Percentiles rank a stretch among this genome's conserved stretches.
These are phyloP conservation scores for Mayamaea pseudoterrestris DNA, from an alignment of 108 stramenopile species.

Conservation along the genomic window DNA sequence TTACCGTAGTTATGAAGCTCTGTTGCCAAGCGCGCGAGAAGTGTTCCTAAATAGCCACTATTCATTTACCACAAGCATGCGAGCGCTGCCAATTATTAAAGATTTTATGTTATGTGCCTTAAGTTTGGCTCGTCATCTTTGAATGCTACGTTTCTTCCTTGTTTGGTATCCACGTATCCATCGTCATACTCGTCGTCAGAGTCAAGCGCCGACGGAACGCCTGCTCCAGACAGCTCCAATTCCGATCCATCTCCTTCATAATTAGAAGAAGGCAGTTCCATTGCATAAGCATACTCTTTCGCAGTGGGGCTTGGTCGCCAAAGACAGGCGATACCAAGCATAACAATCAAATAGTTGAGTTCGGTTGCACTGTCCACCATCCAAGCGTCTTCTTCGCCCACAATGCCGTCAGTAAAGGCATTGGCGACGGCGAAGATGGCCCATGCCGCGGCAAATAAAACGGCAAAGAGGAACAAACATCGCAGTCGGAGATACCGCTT, in stretches of 20 bases:
- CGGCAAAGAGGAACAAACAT: slow-evolving; percentile 57
- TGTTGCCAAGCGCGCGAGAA: too few species aligned
- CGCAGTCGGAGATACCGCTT: slow-evolving; percentile 66
- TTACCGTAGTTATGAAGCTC: too few species aligned
- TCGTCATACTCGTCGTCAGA: slow-evolving; percentile 20
- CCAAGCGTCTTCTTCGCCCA: slow-evolving; percentile 52
- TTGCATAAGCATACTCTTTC: slow-evolving; percentile 78
- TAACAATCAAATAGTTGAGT: slow-evolving; percentile 65
- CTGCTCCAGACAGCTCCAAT: slow-evolving; percentile 11
- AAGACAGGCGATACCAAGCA: slow-evolving; percentile 51
- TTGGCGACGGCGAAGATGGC: slow-evolving; percentile 72
- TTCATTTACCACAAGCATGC: too few species aligned
- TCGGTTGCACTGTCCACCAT: slow-evolving; percentile 59
- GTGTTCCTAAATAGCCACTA: too few species aligned
- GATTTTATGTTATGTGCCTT: too few species aligned
- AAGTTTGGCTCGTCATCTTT: too few species aligned
- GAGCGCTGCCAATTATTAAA: too few species aligned
- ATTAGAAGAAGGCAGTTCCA: slow-evolving; percentile 59
- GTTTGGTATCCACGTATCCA: slow-evolving; percentile 2
- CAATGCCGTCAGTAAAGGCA: slow-evolving; percentile 47
- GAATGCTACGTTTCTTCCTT: too few species aligned
- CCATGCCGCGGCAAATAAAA: slow-evolving; percentile 70
- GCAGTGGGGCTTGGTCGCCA: slow-evolving; percentile 76
- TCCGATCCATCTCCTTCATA: slow-evolving; percentile 25
- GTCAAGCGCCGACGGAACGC: slow-evolving; percentile 23